Evolutionary conservation across 2,329 filamentous ascomycete genomes (phyloP).

Genomic region (Pseudocercospora crystallina): DNA sequence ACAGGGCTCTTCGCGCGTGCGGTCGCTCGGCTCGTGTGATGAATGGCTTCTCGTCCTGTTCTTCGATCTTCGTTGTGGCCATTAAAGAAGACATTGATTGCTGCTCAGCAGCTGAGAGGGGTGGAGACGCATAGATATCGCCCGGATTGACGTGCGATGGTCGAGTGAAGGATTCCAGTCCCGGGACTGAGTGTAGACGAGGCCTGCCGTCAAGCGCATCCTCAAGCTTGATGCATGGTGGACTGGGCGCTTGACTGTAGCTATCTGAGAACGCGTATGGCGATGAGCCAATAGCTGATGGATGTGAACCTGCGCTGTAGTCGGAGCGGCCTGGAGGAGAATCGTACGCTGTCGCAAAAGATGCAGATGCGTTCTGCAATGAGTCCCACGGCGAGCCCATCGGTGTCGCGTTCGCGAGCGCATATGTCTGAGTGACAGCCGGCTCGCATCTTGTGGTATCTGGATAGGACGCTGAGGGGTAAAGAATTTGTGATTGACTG

Average conservation of each 20-base stretch:
- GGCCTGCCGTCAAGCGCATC: conserved; percentile 7
- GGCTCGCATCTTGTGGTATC: too few relatives aligned
- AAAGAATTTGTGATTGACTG: background rate
- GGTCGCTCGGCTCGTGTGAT: background rate
- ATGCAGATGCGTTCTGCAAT: background rate
- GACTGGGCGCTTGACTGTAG: conserved; percentile 11
- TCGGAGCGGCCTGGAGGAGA: conserved; percentile 20
- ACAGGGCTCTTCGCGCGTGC: conserved; percentile 7
- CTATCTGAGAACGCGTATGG: conserved; percentile 26
- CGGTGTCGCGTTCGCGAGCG: too few relatives aligned
- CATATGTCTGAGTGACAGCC: too few relatives aligned
- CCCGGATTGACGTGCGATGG: conserved; percentile 16
- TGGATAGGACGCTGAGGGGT: too few relatives aligned
- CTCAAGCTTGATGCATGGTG: conserved; percentile 28
- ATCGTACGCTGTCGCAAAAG: conserved; percentile 1
- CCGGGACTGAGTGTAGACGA: conserved; percentile 19
- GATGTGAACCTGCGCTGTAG: conserved; percentile 23
- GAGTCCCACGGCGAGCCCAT: background rate
- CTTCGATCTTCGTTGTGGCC: background rate
- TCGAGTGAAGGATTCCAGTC: background rate
- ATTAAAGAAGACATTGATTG: background rate
- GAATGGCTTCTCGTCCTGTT: conserved; percentile 6
- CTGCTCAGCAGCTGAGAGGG: conserved; percentile 6
- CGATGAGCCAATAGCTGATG: conserved; percentile 25
- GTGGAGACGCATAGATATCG: conserved; percentile 16